Evolutionary conservation across 495 filamentous ascomycete species (phyloP).

Genomic region (Penicillium daleae): DNA sequence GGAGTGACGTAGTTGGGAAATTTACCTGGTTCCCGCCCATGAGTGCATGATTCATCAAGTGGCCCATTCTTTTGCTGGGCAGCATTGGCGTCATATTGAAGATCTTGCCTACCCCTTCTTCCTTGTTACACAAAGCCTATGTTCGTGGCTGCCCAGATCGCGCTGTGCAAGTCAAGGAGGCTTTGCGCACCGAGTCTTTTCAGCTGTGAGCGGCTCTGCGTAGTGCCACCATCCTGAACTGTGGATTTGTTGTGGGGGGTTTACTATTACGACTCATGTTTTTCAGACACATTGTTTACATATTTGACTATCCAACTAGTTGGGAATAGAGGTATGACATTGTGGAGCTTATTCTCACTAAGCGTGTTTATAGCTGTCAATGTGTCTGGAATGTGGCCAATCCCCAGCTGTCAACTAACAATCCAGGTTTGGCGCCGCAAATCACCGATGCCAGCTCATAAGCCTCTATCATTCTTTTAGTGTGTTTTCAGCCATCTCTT

Average conservation of each 20-base stretch:
- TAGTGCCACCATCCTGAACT: not conserved
- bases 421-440: not conserved
- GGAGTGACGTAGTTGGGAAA: conserved; percentile 49
- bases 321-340: not conserved
- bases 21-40: conserved; percentile 26
- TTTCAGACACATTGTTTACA: not conserved
- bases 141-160: not conserved
- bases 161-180: not conserved
- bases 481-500: not conserved
- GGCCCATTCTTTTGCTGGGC: conserved; percentile 18
- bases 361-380: not conserved
- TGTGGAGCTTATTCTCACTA: not conserved
- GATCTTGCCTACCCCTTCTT: not conserved
- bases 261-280: not conserved
- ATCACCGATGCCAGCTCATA: not conserved
- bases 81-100: conserved; percentile 15
- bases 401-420: not conserved
- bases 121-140: not conserved
- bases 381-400: not conserved
- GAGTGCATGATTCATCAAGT: conserved; percentile 38
- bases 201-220: not conserved
- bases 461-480: not conserved
- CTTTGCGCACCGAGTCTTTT: not conserved
- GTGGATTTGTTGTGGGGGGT: not conserved
- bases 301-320: not conserved